Base-by-base conservation (phyloP, 352 stramenopile species). In the Globisporangium cederbergense region DNA sequence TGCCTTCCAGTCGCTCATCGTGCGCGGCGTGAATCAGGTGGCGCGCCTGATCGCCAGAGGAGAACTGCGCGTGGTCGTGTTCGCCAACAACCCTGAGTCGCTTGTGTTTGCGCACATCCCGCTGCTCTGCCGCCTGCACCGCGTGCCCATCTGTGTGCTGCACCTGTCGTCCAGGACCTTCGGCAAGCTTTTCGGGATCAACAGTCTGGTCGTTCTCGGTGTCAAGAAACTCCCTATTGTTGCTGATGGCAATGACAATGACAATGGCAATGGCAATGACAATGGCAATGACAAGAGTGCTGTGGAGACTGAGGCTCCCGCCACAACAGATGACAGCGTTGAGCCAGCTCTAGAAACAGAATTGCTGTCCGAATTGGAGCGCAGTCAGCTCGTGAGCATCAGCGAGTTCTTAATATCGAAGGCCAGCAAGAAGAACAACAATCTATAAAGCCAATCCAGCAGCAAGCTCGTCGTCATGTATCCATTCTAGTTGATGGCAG, bases 121-220 rank as follows among this genome's bases (percentile, higher is more conserved):
- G 43, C 55, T 93, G 57, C 70, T 91, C 30, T 93, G 84, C 43
- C 70, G 82, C 43, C 66, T 91, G 49, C 82, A 90, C 62, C 59
- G 70, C 16, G 77, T 93, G 30, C 82, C 84, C 2, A 74, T 91
- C 30, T 91, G 80, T 64, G 78, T 91, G 66, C 62, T 93, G 58
- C 82, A 88, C 53, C 30, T 90, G 46, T 91, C 82, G 36, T 90
- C 84, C 62, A 85, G 81, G 71, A 75, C 71, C 13, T 75, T 93
- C 36, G 84, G 84, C 38, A 60, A 62, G 25, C 40, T 88, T 7
- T 91, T 93, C 52, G 60, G 71, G 45, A 70, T 90, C 58, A 76
- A 81, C 49, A 91, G 72, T 53, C 53, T 91, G 34, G 68, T 75
- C 4, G 79, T 81, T 2, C 64, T 93, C 9, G 81, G 78, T 3